Percentiles rank a stretch among this genome's conserved stretches.
Evolutionary conservation across 148 eudicot genomes (phyloP).

Genomic region (Polygonum maritimum): DNA sequence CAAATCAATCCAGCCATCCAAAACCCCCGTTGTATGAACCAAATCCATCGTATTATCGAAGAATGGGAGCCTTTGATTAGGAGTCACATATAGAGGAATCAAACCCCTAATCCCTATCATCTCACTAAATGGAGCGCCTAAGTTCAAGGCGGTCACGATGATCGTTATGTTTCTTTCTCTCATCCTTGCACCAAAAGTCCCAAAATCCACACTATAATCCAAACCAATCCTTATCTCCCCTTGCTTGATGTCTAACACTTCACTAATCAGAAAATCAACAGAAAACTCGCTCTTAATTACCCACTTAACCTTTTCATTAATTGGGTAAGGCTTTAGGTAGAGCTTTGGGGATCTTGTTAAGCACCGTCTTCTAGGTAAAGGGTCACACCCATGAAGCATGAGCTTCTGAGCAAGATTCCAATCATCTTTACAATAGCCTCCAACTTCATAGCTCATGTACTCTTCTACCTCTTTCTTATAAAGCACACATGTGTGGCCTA

Average conservation of each 20-base stretch:
- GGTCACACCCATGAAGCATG: conserved; percentile 56
- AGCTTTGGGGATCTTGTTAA: conserved; percentile 22
- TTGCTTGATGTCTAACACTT: conserved; percentile 58
- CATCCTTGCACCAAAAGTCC: conserved; percentile 91
- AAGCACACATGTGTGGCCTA: conserved; percentile 36
- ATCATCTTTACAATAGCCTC: conserved; percentile 31
- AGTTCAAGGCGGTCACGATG: conserved; percentile 68
- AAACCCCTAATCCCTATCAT: conserved; percentile 83
- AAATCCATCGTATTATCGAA: conserved; percentile 89
- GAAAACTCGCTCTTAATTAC: conserved; percentile 27
- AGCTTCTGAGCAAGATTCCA: conserved; percentile 38
- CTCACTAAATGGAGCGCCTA: conserved; percentile 93
- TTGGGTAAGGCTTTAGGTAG: conserved; percentile 26
- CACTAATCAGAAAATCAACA: conserved; percentile 40
- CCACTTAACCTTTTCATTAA: conserved; percentile 61
- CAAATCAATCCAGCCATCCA: conserved; percentile 90
- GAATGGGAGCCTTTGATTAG: conserved; percentile 85
- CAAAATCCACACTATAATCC: conserved; percentile 83
- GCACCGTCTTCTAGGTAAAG: conserved; percentile 49
- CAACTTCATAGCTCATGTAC: conserved; percentile 36
- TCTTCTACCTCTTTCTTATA: conserved; percentile 35
- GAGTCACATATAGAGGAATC: conserved; percentile 62
- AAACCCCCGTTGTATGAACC: conserved; percentile 68
- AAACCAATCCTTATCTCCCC: conserved; percentile 85
- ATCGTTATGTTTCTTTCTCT: conserved; percentile 71